Base-by-base conservation (phyloP, 2,329 filamentous ascomycete genomes). In the Botrytis paeoniae region DNA sequence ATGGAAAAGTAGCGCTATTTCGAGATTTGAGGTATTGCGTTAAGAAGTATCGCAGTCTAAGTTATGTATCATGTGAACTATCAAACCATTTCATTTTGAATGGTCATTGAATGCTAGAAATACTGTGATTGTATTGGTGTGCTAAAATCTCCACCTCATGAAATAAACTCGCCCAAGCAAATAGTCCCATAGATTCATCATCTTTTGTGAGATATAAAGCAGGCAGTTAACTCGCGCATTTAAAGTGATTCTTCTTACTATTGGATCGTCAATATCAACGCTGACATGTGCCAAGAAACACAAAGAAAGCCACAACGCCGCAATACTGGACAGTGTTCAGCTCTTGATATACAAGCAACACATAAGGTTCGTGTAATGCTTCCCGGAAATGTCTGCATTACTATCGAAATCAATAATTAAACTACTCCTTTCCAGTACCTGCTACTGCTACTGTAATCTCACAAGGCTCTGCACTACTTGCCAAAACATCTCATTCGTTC, bases 331-430 rank as follows among this genome's bases (percentile, higher is more conserved):
- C 25, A 54, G 12, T 54, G 4, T n/a, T 54, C 48, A 54, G 48
- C 48, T n/a, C 25, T 14, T n/a, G 48, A 51, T 51, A 51, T 18
- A 51, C 22, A 54, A 54, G 25, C 48, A 16, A 54, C 48, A 16
- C 16, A 54, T n/a, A 54, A 54, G n/a, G 25, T 5, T 1, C 5
- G 4, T 16, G 10, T 54, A 4, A 54, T 54, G 4, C 2, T n/a
- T 54, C 3, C 25, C 5, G 25, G 25, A 3, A 14, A 7, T n/a
- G 0, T 54, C 4, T n/a, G 5, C 10, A 16, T n/a, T n/a, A 14
- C 48, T 6, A n/a, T n/a, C 48, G 12, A n/a, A n/a, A 3, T 4
- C 22, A n/a, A 7, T 16, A 3, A n/a, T 0, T 54, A 1, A 14
- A n/a, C 25, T n/a, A 16, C 9, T 0, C 4, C 2, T n/a, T 16